phyloP scores from a whole-genome alignment of 768 basidiomycete genomes.

The Mycena sanguinolenta region DNA sequence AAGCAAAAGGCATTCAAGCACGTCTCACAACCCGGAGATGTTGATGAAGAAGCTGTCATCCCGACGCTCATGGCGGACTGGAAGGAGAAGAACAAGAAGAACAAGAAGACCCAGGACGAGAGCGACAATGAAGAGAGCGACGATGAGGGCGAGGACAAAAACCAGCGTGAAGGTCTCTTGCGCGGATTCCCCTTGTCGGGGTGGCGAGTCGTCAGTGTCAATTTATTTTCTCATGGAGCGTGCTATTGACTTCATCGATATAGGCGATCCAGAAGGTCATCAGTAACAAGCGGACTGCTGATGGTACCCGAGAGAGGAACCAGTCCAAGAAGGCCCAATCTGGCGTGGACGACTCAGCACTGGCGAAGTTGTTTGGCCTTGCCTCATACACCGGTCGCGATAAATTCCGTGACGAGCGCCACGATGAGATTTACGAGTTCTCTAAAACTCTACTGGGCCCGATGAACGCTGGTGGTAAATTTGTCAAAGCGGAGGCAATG shows the following conservation, averaged over 20 bases:
- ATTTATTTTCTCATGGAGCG: background rate
- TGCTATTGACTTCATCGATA: background rate
- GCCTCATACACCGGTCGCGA: conserved; percentile 12
- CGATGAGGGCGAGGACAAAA: background rate
- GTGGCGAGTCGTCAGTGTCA: conserved; percentile 12
- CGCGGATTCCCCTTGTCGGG: conserved; percentile 14
- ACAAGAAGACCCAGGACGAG: background rate
- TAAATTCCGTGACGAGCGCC: conserved; percentile 15
- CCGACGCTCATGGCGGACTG: conserved; percentile 15
- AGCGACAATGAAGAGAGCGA: background rate
- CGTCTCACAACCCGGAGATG: conserved; percentile 3
- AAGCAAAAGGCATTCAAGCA: conserved; percentile 25
- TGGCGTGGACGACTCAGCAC: background rate
- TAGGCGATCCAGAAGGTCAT: conserved; percentile 33
- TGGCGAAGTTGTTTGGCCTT: conserved; percentile 8
- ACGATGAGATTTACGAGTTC: conserved; percentile 2
- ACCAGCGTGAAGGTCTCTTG: background rate
- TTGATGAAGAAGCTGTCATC: background rate
- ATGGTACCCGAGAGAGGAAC: background rate
- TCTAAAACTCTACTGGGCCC: conserved; percentile 2
- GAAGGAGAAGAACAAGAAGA: background rate
- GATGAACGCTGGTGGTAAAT: conserved; percentile 24
- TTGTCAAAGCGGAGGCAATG: conserved; percentile 17
- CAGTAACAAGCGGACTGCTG: conserved; percentile 24
- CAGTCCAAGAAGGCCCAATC: background rate